Percentiles rank a stretch among this genome's conserved stretches.
These are phyloP conservation scores for Xylaria nigripes DNA, from an alignment of 495 filamentous ascomycete genomes.

Conservation along the genomic window DNA sequence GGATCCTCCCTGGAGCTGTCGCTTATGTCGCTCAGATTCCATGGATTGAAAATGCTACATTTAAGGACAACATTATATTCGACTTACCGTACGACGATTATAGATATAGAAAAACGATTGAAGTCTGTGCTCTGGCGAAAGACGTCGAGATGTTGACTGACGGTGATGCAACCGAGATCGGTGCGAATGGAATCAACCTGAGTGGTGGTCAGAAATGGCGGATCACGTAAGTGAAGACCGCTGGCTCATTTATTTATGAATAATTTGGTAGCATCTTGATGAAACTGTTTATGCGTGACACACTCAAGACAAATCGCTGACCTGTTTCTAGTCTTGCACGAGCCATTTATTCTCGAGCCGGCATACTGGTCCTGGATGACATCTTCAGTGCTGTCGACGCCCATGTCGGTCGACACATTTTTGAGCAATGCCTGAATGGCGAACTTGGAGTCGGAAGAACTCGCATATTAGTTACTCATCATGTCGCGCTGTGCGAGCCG, in stretches of 20 bases:
- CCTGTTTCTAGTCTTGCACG: slow-evolving; percentile 46
- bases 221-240: slow-evolving; percentile 41
- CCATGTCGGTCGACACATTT: slow-evolving; percentile 71
- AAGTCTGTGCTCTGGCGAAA: slow-evolving; percentile 63
- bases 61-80: slow-evolving; percentile 68
- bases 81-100: slow-evolving; percentile 57
- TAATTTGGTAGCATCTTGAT: background rate
- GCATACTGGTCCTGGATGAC: slow-evolving; percentile 73
- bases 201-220: slow-evolving; percentile 81
- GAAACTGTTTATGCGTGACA: background rate
- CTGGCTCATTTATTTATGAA: background rate
- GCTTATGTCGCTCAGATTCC: slow-evolving; percentile 77
- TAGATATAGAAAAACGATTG: slow-evolving; percentile 57
- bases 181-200: slow-evolving; percentile 74
- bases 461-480: slow-evolving; percentile 74
- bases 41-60: slow-evolving; percentile 78
- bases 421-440: slow-evolving; percentile 65
- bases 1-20: slow-evolving; percentile 60
- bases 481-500: slow-evolving; percentile 61
- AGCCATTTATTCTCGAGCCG: slow-evolving; percentile 72
- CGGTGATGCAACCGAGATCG: slow-evolving; percentile 72
- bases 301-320: background rate
- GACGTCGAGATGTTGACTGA: slow-evolving; percentile 67
- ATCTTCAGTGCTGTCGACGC: slow-evolving; percentile 72
- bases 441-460: slow-evolving; percentile 61